Percentiles rank a stretch among this genome's conserved stretches.
phyloP scores from a whole-genome alignment of 176 grass and related monocot genomes.

The Chrysopogon serrulatus region DNA sequence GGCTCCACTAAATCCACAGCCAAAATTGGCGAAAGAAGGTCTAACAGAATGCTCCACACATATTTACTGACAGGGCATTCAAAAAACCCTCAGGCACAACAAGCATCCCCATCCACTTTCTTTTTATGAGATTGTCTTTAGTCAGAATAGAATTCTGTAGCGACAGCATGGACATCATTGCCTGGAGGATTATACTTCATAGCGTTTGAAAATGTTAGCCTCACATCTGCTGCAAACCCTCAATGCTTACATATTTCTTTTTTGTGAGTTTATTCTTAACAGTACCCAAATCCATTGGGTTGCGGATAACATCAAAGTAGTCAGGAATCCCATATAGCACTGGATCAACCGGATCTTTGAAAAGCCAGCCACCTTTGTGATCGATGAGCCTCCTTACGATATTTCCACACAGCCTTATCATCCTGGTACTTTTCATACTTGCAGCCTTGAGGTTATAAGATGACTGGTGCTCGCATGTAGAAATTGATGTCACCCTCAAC shows the following conservation, averaged over 20 bases:
- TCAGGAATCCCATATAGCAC: constrained; percentile 57
- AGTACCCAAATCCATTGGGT: constrained; percentile 88
- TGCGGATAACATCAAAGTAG: constrained; percentile 73
- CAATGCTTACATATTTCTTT: constrained; percentile 37
- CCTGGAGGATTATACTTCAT: constrained; percentile 82
- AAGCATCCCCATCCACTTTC: neutral
- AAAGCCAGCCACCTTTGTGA: constrained; percentile 63
- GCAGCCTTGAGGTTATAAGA: constrained; percentile 25
- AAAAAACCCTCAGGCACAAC: neutral
- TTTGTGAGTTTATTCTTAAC: constrained; percentile 62
- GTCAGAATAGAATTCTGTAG: neutral
- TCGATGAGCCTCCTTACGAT: constrained; percentile 60
- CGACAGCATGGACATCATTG: constrained; percentile 67
- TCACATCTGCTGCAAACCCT: constrained; percentile 74
- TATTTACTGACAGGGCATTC: neutral
- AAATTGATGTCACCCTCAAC: constrained; percentile 22
- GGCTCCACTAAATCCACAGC: neutral
- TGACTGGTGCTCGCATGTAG: constrained; percentile 19
- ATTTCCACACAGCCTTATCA: constrained; percentile 46
- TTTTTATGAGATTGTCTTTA: neutral
- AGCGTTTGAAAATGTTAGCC: constrained; percentile 82
- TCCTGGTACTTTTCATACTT: constrained; percentile 47
- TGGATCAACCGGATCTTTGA: constrained; percentile 78
- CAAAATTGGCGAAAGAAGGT: too few species aligned
- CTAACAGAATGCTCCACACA: too few species aligned